Evolutionary conservation across 208 protist species (phyloP).

Genomic region (Leishmania tropica): DNA sequence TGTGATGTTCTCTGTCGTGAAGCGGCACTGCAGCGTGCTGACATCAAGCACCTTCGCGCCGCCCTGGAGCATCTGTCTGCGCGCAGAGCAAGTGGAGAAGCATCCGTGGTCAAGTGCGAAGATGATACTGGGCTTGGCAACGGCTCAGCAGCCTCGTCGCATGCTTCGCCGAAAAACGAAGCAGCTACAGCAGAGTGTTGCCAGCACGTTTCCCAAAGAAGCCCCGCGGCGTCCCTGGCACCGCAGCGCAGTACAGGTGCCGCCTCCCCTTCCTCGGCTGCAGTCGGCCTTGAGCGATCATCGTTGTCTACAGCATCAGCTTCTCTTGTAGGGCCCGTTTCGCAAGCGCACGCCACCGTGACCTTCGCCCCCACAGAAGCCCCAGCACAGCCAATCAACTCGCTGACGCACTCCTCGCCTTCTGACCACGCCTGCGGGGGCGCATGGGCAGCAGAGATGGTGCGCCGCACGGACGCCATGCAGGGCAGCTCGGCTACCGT

Average conservation of each 20-base stretch:
- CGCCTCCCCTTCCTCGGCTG: neutral
- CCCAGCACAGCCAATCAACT: neutral
- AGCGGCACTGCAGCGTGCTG: slow-evolving; percentile 7
- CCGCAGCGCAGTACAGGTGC: neutral
- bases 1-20: slow-evolving; percentile 17
- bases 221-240: neutral
- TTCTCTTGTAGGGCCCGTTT: neutral
- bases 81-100: neutral
- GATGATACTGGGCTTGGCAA: neutral
- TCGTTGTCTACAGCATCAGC: neutral
- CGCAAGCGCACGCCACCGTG: neutral
- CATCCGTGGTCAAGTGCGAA: neutral
- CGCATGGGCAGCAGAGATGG: neutral
- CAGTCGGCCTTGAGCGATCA: neutral
- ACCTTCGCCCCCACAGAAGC: neutral
- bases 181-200: neutral
- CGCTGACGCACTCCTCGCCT: neutral
- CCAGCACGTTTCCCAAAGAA: neutral
- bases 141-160: neutral
- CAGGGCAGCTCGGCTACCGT: neutral
- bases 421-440: neutral
- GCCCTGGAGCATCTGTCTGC: neutral
- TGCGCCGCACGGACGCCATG: neutral
- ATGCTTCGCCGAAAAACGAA: neutral
- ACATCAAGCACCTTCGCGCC: slow-evolving; percentile 1